A percentile compares a stretch with the other conserved stretches of the same genome.
Evolutionary conservation across 306 rosid species (phyloP).

Genomic region (Quillaja saponaria): DNA sequence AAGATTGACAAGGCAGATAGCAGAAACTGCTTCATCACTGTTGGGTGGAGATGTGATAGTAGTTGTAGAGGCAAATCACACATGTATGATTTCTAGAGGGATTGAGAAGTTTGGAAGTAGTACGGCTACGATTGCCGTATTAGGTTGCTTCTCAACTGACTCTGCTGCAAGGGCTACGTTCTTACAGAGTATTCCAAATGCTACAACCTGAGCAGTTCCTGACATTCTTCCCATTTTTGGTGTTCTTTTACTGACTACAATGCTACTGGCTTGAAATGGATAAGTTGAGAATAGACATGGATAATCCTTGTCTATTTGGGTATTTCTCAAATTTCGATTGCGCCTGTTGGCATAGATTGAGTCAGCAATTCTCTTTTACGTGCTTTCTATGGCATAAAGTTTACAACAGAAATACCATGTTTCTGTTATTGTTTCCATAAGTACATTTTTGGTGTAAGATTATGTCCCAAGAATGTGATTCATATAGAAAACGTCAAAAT

Average conservation of each 20-base stretch:
- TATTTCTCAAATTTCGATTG: slow-evolving; percentile 28
- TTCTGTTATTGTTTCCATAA: slow-evolving; percentile 25
- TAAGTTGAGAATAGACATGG: slow-evolving; percentile 24
- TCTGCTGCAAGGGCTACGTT: slow-evolving; percentile 55
- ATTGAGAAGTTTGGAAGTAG: slow-evolving; percentile 89
- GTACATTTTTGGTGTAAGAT: background rate
- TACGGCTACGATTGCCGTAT: slow-evolving; percentile 80
- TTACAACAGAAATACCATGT: slow-evolving; percentile 15
- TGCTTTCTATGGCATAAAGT: slow-evolving; percentile 19
- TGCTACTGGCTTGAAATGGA: background rate
- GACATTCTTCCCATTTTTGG: background rate
- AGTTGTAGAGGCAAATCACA: slow-evolving; percentile 91
- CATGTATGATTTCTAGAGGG: slow-evolving; percentile 95
- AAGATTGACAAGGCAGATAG: slow-evolving; percentile 91
- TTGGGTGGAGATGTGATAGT: slow-evolving; percentile 82
- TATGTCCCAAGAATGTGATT: slow-evolving; percentile 16
- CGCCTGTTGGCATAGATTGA: too few relatives aligned
- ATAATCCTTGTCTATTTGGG: background rate
- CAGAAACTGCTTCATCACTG: slow-evolving; percentile 73
- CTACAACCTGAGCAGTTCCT: slow-evolving; percentile 30
- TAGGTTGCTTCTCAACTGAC: slow-evolving; percentile 73
- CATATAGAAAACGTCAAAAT: background rate
- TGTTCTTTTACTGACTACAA: background rate
- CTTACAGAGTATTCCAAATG: slow-evolving; percentile 72
- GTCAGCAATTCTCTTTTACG: background rate